Base-by-base conservation (phyloP, 176 grass and related monocot species). In the Triticum monococcum region DNA sequence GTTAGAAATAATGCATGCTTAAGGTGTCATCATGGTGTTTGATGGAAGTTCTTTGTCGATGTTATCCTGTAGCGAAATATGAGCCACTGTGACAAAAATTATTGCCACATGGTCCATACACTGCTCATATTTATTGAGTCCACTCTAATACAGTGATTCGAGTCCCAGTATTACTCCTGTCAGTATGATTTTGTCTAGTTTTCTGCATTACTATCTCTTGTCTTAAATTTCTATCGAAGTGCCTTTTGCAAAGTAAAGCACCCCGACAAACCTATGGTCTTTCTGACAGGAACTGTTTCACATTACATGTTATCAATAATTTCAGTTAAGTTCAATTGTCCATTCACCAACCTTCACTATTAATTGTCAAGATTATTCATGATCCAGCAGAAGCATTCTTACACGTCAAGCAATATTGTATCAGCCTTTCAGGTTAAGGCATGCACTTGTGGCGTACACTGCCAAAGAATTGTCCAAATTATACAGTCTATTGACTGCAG, bases 321-420 rank as follows among this genome's bases (percentile, higher is more conserved):
- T 68, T 79, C n/a, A 37, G n/a, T n/a, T 75, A 24, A 40, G 72
- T 57, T 10, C 31, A 76, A 64, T 70, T 63, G 72, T 72, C 8
- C 10, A 54, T 79, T 23, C 64, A 48, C 73, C 40, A 50, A 72
- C 24, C 18, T 59, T 74, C 35, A 60, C 40, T 70, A 7, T 28
- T 32, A 62, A 61, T 68, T 81, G 30, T 59, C 25, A 77, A 59
- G 28, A 70, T 28, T 10, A 60, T 38, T 50, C 14, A 32, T 9
- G 9, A 40, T 28, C 26, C 13, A 43, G 61, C 60, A 67, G 57
- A 72, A 80, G 30, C 8, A 74, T 85, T 84, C 23, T 56, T 85
- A 80, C 40, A 78, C 62, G 75, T 83, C 25, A 83, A 82, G 43
- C 77, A 65, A 75, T 40, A 85, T 81, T 33, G 46, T 66, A 66